Evolutionary conservation across 2,329 filamentous ascomycete species (phyloP).

Genomic region (Thielaviopsis punctulata): DNA sequence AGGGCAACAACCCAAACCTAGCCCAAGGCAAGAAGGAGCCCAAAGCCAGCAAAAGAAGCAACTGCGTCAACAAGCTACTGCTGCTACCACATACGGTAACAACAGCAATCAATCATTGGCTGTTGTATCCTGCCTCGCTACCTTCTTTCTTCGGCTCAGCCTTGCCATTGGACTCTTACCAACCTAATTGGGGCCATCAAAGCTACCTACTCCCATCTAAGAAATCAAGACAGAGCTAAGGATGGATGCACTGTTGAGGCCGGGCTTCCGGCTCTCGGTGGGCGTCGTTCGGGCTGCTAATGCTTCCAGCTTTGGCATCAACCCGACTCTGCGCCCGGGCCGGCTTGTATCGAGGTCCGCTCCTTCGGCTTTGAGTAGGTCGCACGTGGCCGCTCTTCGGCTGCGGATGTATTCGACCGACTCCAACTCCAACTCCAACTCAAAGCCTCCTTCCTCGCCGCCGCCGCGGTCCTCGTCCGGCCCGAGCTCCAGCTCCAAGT

Average conservation of each 20-base stretch:
- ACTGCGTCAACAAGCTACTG: neutral
- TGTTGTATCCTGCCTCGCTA: neutral
- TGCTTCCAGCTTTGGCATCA: neutral
- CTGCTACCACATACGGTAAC: neutral
- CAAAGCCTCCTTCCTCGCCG: conserved; percentile 1
- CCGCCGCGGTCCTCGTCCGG: neutral
- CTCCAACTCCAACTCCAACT: too few species aligned
- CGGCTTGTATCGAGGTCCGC: neutral
- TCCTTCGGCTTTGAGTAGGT: neutral
- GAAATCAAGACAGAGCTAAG: neutral
- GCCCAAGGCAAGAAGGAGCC: neutral
- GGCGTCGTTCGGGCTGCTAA: conserved; percentile 6
- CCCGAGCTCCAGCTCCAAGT: neutral
- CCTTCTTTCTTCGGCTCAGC: neutral
- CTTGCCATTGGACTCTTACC: neutral
- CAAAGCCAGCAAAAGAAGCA: neutral
- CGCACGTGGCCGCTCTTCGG: neutral
- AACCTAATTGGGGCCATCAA: neutral
- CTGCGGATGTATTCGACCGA: conserved; percentile 4
- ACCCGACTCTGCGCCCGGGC: neutral
- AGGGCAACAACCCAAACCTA: neutral
- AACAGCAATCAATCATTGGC: neutral
- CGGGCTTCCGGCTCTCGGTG: conserved; percentile 7
- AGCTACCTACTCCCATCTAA: neutral
- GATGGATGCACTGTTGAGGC: conserved; percentile 10